Evolutionary conservation across 176 grass and related monocot species (phyloP).

Genomic region (sorghum (Sorghum bicolor)): DNA sequence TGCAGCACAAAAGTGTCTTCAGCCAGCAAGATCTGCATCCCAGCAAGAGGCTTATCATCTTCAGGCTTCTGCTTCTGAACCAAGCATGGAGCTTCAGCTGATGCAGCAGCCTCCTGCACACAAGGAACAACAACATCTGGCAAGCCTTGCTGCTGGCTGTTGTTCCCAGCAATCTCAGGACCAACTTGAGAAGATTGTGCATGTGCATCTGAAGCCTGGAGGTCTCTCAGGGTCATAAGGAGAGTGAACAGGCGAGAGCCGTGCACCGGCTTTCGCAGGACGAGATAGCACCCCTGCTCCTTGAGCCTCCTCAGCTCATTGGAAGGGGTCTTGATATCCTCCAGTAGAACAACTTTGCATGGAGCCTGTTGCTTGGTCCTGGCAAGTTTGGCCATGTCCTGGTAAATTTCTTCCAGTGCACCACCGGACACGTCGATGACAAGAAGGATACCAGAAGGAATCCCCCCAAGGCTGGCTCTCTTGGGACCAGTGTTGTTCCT

Average conservation of each 20-base stretch:
- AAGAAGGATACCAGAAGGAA: conserved; percentile 34
- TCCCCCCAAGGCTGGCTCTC: neutral
- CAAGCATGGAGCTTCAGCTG: neutral
- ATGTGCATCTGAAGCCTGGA: conserved; percentile 12
- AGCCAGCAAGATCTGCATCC: conserved; percentile 54
- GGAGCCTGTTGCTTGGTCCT: conserved; percentile 24
- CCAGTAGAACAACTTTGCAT: conserved; percentile 50
- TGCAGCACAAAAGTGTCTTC: conserved; percentile 57
- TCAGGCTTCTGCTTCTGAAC: neutral
- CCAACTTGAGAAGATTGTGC: neutral
- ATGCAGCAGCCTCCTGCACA: neutral
- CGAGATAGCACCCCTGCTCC: conserved; percentile 31
- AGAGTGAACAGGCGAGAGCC: conserved; percentile 51
- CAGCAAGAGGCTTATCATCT: conserved; percentile 46
- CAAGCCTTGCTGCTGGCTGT: neutral
- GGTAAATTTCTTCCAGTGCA: conserved; percentile 2
- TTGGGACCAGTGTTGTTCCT: conserved; percentile 11
- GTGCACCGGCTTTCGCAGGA: conserved; percentile 67
- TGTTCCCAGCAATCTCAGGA: neutral
- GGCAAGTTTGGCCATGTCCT: conserved; percentile 14
- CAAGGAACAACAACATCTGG: neutral
- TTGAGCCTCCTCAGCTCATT: conserved; percentile 35
- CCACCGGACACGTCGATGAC: conserved; percentile 43
- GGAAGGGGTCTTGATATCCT: conserved; percentile 36
- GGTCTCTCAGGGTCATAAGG: conserved; percentile 24